A percentile compares a stretch with the other conserved stretches of the same genome.
These are phyloP conservation scores for Astrothelium macrocarpum DNA, from an alignment of 495 filamentous ascomycete species.

Conservation along the genomic window DNA sequence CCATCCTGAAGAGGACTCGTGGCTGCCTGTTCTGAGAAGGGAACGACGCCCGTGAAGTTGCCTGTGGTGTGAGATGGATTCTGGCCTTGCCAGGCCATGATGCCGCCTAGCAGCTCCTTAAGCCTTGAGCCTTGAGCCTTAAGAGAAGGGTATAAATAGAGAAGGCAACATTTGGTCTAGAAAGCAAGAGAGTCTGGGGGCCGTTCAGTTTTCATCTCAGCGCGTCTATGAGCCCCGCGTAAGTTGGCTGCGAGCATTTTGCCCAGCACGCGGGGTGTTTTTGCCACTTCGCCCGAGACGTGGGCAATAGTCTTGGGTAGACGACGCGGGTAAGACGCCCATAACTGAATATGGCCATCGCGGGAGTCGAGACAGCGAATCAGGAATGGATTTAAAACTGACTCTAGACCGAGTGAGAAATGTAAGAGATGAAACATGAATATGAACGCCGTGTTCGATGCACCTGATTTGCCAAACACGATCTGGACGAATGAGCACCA, in stretches of 20 bases:
- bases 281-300: neutral
- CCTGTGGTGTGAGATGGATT: too few relatives aligned
- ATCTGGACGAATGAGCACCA: too few relatives aligned
- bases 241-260: neutral
- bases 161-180: neutral
- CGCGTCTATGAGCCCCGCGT: neutral
- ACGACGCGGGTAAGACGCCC: neutral
- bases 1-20: neutral
- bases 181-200: neutral
- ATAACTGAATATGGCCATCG: neutral
- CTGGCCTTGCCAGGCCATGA: too few relatives aligned
- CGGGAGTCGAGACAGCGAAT: too few relatives aligned
- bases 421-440: too few relatives aligned
- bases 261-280: neutral
- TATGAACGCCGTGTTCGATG: too few relatives aligned
- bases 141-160: neutral
- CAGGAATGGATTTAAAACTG: too few relatives aligned
- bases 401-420: too few relatives aligned
- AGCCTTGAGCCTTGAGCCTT: neutral
- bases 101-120: neutral
- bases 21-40: neutral
- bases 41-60: too few relatives aligned
- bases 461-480: too few relatives aligned
- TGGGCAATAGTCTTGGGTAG: neutral
- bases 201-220: neutral